A percentile compares a stretch with the other conserved stretches of the same genome.
Evolutionary conservation across 441 rosid species (phyloP).

Genomic region (Adansonia madagascariensis): DNA sequence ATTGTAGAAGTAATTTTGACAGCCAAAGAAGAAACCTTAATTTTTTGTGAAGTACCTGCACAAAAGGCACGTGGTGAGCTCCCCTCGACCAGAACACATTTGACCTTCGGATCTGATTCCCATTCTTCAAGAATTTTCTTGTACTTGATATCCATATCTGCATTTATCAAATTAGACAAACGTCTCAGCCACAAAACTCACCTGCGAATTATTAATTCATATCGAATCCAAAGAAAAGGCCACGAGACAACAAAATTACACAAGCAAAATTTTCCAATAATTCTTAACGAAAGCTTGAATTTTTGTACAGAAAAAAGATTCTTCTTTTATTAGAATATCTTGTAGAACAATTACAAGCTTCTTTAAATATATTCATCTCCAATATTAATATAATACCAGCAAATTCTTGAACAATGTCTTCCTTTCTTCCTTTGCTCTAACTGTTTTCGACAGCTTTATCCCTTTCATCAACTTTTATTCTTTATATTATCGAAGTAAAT

Average conservation of each 20-base stretch:
- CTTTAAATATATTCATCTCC: neutral
- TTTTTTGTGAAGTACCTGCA: constrained; percentile 46
- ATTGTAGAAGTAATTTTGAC: neutral
- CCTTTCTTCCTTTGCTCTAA: neutral
- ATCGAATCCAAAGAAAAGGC: neutral
- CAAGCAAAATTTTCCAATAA: neutral
- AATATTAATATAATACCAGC: neutral
- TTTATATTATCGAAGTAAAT: neutral
- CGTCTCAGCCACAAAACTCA: neutral
- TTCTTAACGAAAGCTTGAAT: neutral
- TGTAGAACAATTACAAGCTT: neutral
- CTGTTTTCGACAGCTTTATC: constrained; percentile 12
- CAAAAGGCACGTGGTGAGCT: constrained; percentile 83
- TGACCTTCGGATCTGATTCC: constrained; percentile 79
- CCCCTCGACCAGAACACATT: constrained; percentile 79
- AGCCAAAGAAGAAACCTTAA: neutral
- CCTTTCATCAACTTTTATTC: neutral
- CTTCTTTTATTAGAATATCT: neutral
- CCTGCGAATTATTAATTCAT: neutral
- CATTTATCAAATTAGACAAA: constrained; percentile 13
- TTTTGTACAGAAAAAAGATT: neutral
- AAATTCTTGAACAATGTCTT: neutral
- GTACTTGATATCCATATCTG: constrained; percentile 83
- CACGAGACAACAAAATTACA: neutral
- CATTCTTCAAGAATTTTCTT: constrained; percentile 78